These are phyloP conservation scores for Penicillium desertorum DNA, from an alignment of 495 filamentous ascomycete genomes.

Conservation along the genomic window DNA sequence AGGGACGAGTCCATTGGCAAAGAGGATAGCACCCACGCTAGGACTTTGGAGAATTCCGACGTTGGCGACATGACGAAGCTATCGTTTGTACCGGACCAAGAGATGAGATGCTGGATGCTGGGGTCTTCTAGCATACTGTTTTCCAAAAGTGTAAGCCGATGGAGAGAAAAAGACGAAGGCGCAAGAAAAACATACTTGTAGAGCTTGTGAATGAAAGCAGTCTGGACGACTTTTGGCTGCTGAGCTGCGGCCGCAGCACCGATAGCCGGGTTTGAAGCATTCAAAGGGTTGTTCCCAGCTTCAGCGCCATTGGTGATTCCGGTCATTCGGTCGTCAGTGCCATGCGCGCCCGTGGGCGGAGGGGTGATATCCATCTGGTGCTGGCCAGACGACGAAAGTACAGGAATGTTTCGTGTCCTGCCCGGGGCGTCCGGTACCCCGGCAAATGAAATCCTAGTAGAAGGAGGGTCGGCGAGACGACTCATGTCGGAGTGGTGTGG, in stretches of 20 bases:
- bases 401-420: constrained; percentile 46
- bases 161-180: not conserved
- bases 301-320: constrained; percentile 49
- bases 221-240: constrained; percentile 97
- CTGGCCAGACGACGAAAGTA: constrained; percentile 44
- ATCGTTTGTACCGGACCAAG: constrained; percentile 89
- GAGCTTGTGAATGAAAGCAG: constrained; percentile 98
- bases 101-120: constrained; percentile 89
- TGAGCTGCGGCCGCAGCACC: constrained; percentile 83
- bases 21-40: constrained; percentile 66
- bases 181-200: constrained; percentile 80
- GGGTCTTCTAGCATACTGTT: constrained; percentile 93
- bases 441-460: constrained; percentile 38
- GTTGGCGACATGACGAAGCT: constrained; percentile 99
- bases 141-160: constrained; percentile 8
- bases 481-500: constrained; percentile 37
- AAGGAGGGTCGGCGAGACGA: constrained; percentile 45
- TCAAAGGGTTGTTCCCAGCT: constrained; percentile 29
- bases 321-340: constrained; percentile 47
- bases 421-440: constrained; percentile 39
- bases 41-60: constrained; percentile 95
- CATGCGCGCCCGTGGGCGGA: constrained; percentile 44
- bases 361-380: constrained; percentile 54
- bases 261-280: constrained; percentile 47
- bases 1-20: constrained; percentile 19